Percentiles rank a stretch among this genome's conserved stretches.
These are phyloP conservation scores for Jatropha podagrica DNA, from an alignment of 441 rosid genomes.

Conservation along the genomic window DNA sequence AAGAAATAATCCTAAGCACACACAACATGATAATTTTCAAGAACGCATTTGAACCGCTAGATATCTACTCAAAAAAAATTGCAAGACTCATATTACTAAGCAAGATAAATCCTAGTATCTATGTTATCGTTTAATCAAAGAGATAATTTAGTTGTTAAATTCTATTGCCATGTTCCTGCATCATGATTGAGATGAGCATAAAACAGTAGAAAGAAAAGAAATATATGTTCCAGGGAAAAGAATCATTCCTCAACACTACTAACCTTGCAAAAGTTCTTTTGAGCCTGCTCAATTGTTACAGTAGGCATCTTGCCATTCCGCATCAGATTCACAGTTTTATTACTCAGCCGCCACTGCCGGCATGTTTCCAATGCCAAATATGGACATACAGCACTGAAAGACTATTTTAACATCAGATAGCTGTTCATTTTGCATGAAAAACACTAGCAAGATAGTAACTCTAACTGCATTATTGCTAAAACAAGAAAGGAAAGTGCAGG, in stretches of 20 bases:
- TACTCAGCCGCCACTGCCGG: conserved; percentile 98
- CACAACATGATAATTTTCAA: not conserved
- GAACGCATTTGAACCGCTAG: not conserved
- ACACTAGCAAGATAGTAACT: conserved; percentile 1
- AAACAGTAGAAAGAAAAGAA: not conserved
- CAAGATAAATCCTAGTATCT: not conserved
- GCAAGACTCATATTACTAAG: not conserved
- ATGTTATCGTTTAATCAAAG: not conserved
- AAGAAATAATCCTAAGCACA: not conserved
- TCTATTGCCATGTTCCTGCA: not conserved
- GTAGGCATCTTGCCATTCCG: conserved; percentile 97
- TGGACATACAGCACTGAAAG: conserved; percentile 90
- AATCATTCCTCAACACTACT: conserved; percentile 22
- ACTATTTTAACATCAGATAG: conserved; percentile 23
- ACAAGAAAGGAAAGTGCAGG: not conserved
- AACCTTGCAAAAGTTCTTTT: conserved; percentile 87
- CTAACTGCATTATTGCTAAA: not conserved
- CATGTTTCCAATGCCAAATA: conserved; percentile 96
- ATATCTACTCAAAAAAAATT: not conserved
- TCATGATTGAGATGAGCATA: not conserved
- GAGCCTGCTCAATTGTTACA: conserved; percentile 98
- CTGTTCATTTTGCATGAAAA: conserved; percentile 17
- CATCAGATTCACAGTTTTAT: conserved; percentile 91
- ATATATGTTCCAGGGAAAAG: not conserved
- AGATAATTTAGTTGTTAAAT: not conserved